Evolutionary conservation across 1,284 basidiomycete genomes (phyloP), one percentile per base, ranked within the genome.

Genomic region (Tilletiopsis washingtonensis): DNA sequence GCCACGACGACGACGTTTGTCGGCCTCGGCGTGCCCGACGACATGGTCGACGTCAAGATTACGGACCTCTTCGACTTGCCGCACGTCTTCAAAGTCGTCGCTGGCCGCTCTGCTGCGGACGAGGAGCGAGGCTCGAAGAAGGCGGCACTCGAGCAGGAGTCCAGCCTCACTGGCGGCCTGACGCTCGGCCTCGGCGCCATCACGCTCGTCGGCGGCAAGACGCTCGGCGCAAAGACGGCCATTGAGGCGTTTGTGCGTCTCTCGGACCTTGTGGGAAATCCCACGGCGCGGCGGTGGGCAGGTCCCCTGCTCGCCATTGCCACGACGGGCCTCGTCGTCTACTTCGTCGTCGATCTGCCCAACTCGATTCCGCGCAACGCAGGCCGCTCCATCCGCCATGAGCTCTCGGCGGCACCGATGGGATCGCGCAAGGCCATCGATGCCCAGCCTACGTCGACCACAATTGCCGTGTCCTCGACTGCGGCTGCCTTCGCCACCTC

Each of bases 21-120:
- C 2, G 67, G 69, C 0, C 54, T 73, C 4, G 69, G 70, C 2
- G 53, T 73, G 15, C 48, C 53, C 27, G 43, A 56, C 4, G 63
- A 68, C 21, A 47, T 69, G 2, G 59, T 64, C 6, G 72, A 76
- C 17, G 75, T 77, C 21, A 71, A 73, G 23, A 53, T 78, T 67
- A 78, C 85, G 57, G 93, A 97, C 74, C 75, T 98, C 40, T 87
- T 96, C 72, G 93, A 97, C 70, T 78, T 88, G 36, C 83, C 86
- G 49, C 84, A 93, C 71, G 64, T 58, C 53, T 57, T 64, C 39
- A 52, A 51, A n/a, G 45, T 56, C 51, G 61, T 70, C 17, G 62
- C 64, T 1, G 60, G 56, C 14, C n/a, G n/a, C n/a, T n/a, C n/a
- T n/a, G n/a, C n/a, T n/a, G 47, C 45, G 36, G 38, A 20, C n/a